Percentiles rank a stretch among this genome's conserved stretches.
Conservation (phyloP, 805 yeast genomes). For the Schizosaccharomyces japonicus region DNA sequence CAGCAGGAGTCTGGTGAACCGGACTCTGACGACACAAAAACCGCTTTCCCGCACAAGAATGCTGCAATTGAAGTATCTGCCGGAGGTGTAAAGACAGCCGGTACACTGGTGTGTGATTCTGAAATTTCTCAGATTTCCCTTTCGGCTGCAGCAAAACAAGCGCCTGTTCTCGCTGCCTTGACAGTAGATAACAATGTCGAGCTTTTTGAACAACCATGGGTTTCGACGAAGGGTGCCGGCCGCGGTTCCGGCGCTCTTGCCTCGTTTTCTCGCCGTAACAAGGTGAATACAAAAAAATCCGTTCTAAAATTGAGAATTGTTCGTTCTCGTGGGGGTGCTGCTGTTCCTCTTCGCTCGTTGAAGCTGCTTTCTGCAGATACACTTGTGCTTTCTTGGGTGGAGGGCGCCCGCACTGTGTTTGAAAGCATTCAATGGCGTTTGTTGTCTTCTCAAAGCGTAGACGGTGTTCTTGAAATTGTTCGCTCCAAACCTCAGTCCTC, state of each 20-base stretch:
- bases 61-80: not conserved
- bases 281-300: not conserved
- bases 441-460: not conserved
- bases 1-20: too few species aligned
- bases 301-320: not conserved
- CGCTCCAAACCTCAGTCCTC: not conserved
- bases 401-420: not conserved
- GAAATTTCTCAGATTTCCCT: not conserved
- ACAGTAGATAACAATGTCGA: not conserved
- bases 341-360: not conserved
- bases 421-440: not conserved
- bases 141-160: not conserved
- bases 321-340: conserved; percentile 1
- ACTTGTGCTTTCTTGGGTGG: not conserved
- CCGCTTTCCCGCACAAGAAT: too few species aligned
- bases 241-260: not conserved
- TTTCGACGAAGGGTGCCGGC: not conserved
- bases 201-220: not conserved
- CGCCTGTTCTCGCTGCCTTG: not conserved
- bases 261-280: not conserved
- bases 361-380: not conserved
- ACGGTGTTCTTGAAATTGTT: not conserved
- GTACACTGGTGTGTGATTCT: not conserved
- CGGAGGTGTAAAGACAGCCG: not conserved
- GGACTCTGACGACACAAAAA: too few species aligned